phyloP scores from a whole-genome alignment of 1,284 basidiomycete species.

The Macrocybe sp. region DNA sequence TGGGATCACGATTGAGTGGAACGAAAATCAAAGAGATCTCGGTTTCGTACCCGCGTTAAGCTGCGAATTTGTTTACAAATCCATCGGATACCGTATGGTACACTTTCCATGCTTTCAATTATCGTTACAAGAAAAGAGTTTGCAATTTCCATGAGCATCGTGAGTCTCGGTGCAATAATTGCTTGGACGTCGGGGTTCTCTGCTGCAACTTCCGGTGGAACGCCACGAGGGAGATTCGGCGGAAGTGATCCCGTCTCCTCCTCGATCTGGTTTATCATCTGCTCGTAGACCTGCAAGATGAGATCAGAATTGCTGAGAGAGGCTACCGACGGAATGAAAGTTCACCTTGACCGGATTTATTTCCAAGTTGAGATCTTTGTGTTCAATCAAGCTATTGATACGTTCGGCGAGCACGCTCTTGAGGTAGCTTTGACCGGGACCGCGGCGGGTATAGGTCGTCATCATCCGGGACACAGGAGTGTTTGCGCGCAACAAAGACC shows the following conservation, averaged over 20 bases:
- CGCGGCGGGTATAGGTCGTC: constrained; percentile 98
- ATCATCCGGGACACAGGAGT: constrained; percentile 99
- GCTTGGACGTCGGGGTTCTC: constrained; percentile 94
- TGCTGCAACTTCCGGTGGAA: constrained; percentile 90
- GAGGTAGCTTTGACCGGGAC: constrained; percentile 96
- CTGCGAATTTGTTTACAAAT: constrained; percentile 99
- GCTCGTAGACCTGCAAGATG: constrained; percentile 79
- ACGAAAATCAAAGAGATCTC: constrained; percentile 7
- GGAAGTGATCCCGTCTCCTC: constrained; percentile 93
- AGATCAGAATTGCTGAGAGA: constrained; percentile 1
- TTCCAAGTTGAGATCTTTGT: constrained; percentile 97
- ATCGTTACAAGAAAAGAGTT: constrained; percentile 97
- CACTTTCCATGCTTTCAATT: constrained; percentile 95
- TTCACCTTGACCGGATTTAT: constrained; percentile 95
- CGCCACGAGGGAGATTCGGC: constrained; percentile 85
- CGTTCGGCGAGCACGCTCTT: constrained; percentile 95
- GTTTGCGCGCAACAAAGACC: constrained; percentile 94
- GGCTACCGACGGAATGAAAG: neutral
- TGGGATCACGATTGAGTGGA: constrained; percentile 8
- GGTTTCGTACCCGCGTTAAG: constrained; percentile 73
- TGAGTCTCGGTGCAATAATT: constrained; percentile 92
- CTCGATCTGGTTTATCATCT: constrained; percentile 98
- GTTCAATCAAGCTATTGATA: constrained; percentile 97
- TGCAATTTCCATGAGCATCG: constrained; percentile 99
- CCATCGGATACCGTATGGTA: constrained; percentile 99